These are phyloP conservation scores for Thelonectria rubi DNA, from an alignment of 2,329 filamentous ascomycete species.

Conservation along the genomic window DNA sequence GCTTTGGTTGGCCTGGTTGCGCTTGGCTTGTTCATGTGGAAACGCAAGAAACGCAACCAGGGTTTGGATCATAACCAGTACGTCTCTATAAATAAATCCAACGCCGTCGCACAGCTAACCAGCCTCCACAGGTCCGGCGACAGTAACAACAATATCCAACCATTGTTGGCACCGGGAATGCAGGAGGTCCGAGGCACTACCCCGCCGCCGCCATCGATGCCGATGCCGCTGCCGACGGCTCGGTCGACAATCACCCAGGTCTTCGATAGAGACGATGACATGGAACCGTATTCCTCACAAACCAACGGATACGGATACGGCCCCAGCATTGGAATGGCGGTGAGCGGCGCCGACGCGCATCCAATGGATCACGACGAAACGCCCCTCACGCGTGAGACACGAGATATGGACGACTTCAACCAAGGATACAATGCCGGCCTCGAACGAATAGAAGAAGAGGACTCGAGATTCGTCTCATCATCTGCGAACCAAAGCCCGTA, in stretches of 20 bases:
- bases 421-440: conserved; percentile 55
- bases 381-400: conserved; percentile 50
- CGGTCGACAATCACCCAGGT: conserved; percentile 33
- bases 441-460: conserved; percentile 47
- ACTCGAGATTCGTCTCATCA: conserved; percentile 35
- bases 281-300: conserved; percentile 32
- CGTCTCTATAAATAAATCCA: conserved; percentile 32
- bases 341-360: conserved; percentile 36
- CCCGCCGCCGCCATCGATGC: conserved; percentile 23
- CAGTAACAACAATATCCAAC: conserved; percentile 41
- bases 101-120: conserved; percentile 28
- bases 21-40: conserved; percentile 55
- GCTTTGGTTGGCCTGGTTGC: conserved; percentile 54
- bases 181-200: conserved; percentile 40
- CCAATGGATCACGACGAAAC: conserved; percentile 47
- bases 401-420: conserved; percentile 55
- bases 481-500: conserved; percentile 31
- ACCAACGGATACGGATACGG: conserved; percentile 30
- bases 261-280: conserved; percentile 24
- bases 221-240: conserved; percentile 25
- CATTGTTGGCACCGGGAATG: conserved; percentile 38
- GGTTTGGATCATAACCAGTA: conserved; percentile 52
- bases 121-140: conserved; percentile 40
- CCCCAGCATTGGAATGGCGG: conserved; percentile 26
- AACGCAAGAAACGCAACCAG: conserved; percentile 53